Evolutionary conservation across 106 monocot genomes (phyloP).

Genomic region (Dioscorea alata): DNA sequence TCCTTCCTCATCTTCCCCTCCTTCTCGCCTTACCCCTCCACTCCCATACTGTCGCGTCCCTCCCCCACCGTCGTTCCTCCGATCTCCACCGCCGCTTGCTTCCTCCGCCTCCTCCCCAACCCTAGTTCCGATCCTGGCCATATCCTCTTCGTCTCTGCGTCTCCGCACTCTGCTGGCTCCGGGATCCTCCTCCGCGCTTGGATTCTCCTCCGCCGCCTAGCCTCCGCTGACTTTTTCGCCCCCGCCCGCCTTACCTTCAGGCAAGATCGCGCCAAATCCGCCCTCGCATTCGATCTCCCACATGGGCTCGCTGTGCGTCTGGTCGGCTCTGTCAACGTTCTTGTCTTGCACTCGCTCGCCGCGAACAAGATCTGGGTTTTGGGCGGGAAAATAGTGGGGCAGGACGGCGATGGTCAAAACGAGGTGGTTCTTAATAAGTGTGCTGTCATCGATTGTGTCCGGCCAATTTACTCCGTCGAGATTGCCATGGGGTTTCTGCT

Average conservation of each 20-base stretch:
- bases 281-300: constrained; percentile 17
- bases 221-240: constrained; percentile 9
- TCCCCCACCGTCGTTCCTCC: constrained; percentile 15
- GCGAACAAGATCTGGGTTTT: constrained; percentile 49
- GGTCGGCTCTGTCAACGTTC: constrained; percentile 30
- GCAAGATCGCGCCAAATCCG: neutral
- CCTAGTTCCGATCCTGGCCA: neutral
- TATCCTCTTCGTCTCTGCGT: constrained; percentile 44
- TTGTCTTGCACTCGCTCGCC: constrained; percentile 42
- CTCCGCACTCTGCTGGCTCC: constrained; percentile 22
- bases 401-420: neutral
- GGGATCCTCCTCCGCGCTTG: constrained; percentile 30
- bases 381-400: constrained; percentile 11
- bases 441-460: constrained; percentile 39
- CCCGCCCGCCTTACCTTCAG: constrained; percentile 32
- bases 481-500: constrained; percentile 37
- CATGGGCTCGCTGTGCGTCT: constrained; percentile 40
- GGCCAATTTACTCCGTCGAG: constrained; percentile 40
- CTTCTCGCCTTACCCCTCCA: constrained; percentile 7
- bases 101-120: constrained; percentile 23
- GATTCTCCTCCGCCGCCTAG: constrained; percentile 6
- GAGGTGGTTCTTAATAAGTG: constrained; percentile 41
- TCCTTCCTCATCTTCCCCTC: constrained; percentile 42
- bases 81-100: constrained; percentile 28
- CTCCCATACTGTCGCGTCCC: neutral